These are phyloP conservation scores for Dovyalis caffra DNA, from an alignment of 345 rosid genomes.

Conservation along the genomic window DNA sequence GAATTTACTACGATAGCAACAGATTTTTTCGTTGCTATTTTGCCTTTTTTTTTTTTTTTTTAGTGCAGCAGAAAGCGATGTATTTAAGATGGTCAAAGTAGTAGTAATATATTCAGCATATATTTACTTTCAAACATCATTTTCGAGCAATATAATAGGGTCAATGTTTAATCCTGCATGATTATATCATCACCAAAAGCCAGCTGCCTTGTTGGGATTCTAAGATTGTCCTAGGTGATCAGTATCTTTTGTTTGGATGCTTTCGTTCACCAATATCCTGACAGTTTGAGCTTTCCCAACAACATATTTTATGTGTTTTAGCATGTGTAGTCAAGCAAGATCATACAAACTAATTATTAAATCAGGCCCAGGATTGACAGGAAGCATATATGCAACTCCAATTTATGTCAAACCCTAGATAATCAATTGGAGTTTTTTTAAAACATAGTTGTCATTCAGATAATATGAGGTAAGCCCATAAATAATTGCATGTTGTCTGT, in stretches of 20 bases:
- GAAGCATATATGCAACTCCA: slow-evolving; percentile 12
- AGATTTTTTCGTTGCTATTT: no score
- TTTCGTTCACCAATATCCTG: slow-evolving; percentile 17
- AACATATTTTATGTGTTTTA: slow-evolving; percentile 13
- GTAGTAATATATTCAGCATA: neutral
- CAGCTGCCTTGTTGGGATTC: neutral
- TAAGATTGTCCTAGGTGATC: neutral
- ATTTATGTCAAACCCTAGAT: slow-evolving; percentile 14
- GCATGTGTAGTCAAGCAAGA: neutral
- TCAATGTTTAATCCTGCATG: neutral
- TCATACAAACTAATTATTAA: neutral
- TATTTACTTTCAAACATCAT: neutral
- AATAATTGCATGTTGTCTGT: neutral
- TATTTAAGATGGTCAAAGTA: neutral
- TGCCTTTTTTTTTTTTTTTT: neutral
- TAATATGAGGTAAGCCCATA: neutral
- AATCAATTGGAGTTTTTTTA: neutral
- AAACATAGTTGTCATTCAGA: neutral
- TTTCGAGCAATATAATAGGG: neutral
- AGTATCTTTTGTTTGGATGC: slow-evolving; percentile 23
- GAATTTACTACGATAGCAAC: no score
- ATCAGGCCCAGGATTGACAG: neutral
- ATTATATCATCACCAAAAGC: neutral
- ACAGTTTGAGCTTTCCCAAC: slow-evolving; percentile 5
- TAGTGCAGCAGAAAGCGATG: neutral